A percentile compares a stretch with the other conserved stretches of the same genome.
These are phyloP conservation scores for Monosporascus sp. DNA, from an alignment of 2,329 filamentous ascomycete species.

Conservation along the genomic window DNA sequence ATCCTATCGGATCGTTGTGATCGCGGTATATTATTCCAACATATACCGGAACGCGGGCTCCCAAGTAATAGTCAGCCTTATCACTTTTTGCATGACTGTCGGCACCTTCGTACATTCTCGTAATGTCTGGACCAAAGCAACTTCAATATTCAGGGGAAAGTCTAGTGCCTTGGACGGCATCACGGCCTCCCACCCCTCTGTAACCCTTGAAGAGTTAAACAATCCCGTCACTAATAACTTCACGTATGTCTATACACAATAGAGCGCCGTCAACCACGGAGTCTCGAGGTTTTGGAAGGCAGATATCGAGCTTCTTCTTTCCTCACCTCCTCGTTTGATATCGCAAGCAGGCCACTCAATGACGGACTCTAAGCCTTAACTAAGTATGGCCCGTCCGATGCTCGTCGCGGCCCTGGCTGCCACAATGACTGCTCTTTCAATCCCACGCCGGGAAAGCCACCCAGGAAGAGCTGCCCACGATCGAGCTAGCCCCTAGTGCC, in stretches of 20 bases:
- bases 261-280: neutral
- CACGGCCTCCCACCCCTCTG: neutral
- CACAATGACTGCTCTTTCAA: conserved; percentile 14
- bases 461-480: conserved; percentile 16
- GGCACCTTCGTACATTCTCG: conserved; percentile 4
- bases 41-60: conserved; percentile 8
- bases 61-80: conserved; percentile 3
- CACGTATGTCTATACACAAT: neutral
- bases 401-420: conserved; percentile 17
- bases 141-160: neutral
- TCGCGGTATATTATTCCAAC: neutral
- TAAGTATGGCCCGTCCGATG: conserved; percentile 16
- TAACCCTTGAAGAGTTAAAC: neutral
- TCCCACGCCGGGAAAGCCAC: conserved; percentile 10
- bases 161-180: neutral
- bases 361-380: neutral
- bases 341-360: neutral
- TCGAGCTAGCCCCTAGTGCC: conserved; percentile 63
- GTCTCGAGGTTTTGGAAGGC: neutral
- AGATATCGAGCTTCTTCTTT: neutral
- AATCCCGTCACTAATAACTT: neutral
- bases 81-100: conserved; percentile 3
- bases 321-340: neutral
- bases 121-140: neutral
- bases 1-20: conserved; percentile 6